Evolutionary conservation across 2,329 filamentous ascomycete genomes (phyloP).

Genomic region (Paraphaeosphaeria sporulosa): DNA sequence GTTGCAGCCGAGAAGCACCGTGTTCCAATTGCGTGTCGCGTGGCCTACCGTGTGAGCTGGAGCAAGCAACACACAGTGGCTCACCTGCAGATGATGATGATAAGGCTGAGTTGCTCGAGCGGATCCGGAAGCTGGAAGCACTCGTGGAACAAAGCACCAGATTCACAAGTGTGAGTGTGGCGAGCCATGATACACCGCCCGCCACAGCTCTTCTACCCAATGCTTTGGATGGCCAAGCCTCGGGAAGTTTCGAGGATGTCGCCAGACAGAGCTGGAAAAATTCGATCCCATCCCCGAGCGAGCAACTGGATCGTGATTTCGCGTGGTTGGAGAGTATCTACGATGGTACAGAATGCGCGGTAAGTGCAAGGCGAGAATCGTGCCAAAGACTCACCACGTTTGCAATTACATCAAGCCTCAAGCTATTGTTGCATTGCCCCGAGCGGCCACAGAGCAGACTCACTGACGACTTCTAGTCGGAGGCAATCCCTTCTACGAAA

Average conservation of each 20-base stretch:
- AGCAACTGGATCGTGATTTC: slow-evolving; percentile 22
- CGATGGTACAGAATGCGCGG: slow-evolving; percentile 13
- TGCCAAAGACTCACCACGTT: no score
- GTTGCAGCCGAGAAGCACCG: slow-evolving; percentile 34
- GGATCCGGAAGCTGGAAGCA: slow-evolving; percentile 24
- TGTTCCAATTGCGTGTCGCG: slow-evolving; percentile 38
- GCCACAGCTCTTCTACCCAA: neutral
- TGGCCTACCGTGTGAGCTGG: slow-evolving; percentile 25
- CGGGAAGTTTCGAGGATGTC: neutral
- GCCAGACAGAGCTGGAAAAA: neutral
- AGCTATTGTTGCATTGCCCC: no score
- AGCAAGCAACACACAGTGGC: neutral
- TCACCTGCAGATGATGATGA: slow-evolving; percentile 3
- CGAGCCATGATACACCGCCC: neutral
- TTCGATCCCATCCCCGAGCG: slow-evolving; percentile 6
- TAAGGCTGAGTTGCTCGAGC: slow-evolving; percentile 22
- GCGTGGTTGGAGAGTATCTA: slow-evolving; percentile 27
- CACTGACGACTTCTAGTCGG: slow-evolving; percentile 6
- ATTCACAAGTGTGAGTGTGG: neutral
- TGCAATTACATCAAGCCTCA: no score
- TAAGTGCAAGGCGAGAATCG: neutral
- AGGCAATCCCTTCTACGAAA: slow-evolving; percentile 11
- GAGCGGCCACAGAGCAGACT: no score
- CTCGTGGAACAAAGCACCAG: slow-evolving; percentile 14
- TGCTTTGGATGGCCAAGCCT: neutral